Conservation (phyloP, 768 basidiomycete genomes). For the Sarcomyxa edulis region DNA sequence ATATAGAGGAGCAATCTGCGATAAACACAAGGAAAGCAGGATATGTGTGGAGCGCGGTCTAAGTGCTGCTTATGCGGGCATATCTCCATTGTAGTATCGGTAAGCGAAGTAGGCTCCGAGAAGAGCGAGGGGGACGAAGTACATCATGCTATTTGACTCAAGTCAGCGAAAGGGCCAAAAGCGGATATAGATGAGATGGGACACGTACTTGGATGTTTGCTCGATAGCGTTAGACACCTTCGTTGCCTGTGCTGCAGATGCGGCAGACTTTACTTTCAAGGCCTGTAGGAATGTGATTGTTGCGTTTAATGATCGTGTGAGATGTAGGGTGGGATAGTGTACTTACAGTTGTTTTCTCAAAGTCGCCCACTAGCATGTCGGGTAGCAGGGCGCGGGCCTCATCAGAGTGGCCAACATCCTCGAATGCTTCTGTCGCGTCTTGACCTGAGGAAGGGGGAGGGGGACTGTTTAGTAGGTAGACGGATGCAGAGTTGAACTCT, state of each 20-base stretch:
- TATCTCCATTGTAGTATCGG: slow-evolving; percentile 77
- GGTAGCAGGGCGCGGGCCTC: slow-evolving; percentile 87
- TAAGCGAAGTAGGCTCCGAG: slow-evolving; percentile 87
- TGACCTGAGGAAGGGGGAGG: slow-evolving; percentile 48
- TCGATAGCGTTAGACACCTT: slow-evolving; percentile 50
- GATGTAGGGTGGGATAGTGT: slow-evolving; percentile 5
- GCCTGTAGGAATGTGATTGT: slow-evolving; percentile 26
- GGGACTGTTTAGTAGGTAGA: slow-evolving; percentile 5
- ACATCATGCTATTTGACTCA: slow-evolving; percentile 53
- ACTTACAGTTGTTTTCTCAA: slow-evolving; percentile 66
- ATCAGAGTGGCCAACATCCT: slow-evolving; percentile 98
- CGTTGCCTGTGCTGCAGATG: slow-evolving; percentile 38
- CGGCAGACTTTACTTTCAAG: slow-evolving; percentile 47
- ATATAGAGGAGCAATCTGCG: no score
- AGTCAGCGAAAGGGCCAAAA: background rate
- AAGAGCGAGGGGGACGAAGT: slow-evolving; percentile 75
- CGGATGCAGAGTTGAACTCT: slow-evolving; percentile 12
- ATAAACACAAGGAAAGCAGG: no score
- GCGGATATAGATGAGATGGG: background rate
- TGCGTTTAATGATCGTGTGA: slow-evolving; percentile 3
- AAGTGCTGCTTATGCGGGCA: slow-evolving; percentile 32
- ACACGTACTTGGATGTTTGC: slow-evolving; percentile 61
- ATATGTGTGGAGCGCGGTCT: no score
- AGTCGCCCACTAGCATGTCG: slow-evolving; percentile 76
- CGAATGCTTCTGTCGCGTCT: slow-evolving; percentile 97